Base-by-base conservation (phyloP, 352 stramenopile genomes). In the Globisporangium recalcitrans region DNA sequence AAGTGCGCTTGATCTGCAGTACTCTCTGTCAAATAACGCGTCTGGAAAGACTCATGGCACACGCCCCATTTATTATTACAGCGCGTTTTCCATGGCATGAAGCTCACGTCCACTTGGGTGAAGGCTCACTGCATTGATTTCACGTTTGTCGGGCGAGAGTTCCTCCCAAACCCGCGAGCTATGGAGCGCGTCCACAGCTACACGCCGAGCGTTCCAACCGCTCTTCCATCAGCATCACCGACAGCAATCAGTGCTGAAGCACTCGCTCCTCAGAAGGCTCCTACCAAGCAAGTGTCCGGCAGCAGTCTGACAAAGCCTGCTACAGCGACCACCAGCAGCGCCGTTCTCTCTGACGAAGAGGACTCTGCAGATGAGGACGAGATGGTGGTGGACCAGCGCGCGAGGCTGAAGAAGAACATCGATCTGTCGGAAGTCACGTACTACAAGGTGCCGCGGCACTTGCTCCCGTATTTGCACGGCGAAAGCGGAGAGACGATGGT, bases 61-160 rank as follows among this genome's bases (percentile, higher is more conserved):
- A n/a, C n/a, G n/a, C n/a, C n/a, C n/a, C n/a, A n/a, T n/a, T n/a
- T n/a, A n/a, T n/a, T 36, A 24, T 36, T 58, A 19, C 51, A 92
- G 83, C 78, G 77, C 47, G 62, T 74, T 24, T 93, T 93, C 57
- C 81, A 91, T 16, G 85, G 83, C 31, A 77, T 76, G 22, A 69
- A 48, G 34, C 64, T 95, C 42, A 85, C 77, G 38, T 71, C 61
- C 34, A 67, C 34, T 9, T 95, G 85, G 85, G 82, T 91, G 34
- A 79, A 78, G 9, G 62, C 63, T 14, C 81, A 85, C 40, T 91
- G 82, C 63, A 91, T 95, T 52, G 83, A 93, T 64, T 97, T 95
- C 59, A 96, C 89, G 9, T 97, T 96, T 59, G 85, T 97, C 2
- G 87, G 82, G 5, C 73, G 77, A 29, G 90, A 97, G 67, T 97